These are phyloP conservation scores for Hanseniaspora valbyensis DNA, from an alignment of 805 yeast species.

Conservation along the genomic window DNA sequence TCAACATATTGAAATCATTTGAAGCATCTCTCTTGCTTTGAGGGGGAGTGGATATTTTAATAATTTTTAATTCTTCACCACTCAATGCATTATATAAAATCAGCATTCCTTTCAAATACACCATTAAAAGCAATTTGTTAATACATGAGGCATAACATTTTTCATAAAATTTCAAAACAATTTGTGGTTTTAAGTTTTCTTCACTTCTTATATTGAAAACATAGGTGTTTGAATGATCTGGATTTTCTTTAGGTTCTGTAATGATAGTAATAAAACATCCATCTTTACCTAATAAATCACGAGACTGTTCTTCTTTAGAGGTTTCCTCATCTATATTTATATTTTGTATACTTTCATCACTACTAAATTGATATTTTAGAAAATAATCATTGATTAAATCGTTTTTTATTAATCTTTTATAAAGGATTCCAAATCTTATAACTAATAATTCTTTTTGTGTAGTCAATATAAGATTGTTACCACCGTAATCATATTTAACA, in stretches of 20 bases:
- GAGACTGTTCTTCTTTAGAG: constrained; percentile 22
- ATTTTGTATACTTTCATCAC: constrained; percentile 16
- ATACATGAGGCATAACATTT: constrained; percentile 24
- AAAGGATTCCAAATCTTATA: constrained; percentile 24
- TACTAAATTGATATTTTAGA: constrained; percentile 17
- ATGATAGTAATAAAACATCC: constrained; percentile 27
- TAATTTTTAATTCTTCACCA: constrained; percentile 26
- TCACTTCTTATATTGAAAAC: constrained; percentile 23
- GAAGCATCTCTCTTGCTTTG: constrained; percentile 7
- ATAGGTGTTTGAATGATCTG: constrained; percentile 22
- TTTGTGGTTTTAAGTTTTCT: constrained; percentile 18
- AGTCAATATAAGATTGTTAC: constrained; percentile 21
- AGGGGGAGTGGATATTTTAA: constrained; percentile 21
- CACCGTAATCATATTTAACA: constrained; percentile 28
- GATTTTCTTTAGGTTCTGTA: constrained; percentile 22
- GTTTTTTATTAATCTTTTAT: constrained; percentile 1
- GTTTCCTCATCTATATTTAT: constrained; percentile 26
- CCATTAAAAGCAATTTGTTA: constrained; percentile 25
- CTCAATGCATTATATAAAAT: constrained; percentile 26
- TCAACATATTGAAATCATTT: constrained; percentile 10
- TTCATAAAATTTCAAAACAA: constrained; percentile 23
- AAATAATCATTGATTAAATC: constrained; percentile 14
- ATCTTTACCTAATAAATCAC: constrained; percentile 26
- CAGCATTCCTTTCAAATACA: constrained; percentile 25
- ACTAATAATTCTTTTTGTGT: constrained; percentile 21